Evolutionary conservation across 2,329 filamentous ascomycete species (phyloP).

Genomic region (Aspergillus pseudonomiae): DNA sequence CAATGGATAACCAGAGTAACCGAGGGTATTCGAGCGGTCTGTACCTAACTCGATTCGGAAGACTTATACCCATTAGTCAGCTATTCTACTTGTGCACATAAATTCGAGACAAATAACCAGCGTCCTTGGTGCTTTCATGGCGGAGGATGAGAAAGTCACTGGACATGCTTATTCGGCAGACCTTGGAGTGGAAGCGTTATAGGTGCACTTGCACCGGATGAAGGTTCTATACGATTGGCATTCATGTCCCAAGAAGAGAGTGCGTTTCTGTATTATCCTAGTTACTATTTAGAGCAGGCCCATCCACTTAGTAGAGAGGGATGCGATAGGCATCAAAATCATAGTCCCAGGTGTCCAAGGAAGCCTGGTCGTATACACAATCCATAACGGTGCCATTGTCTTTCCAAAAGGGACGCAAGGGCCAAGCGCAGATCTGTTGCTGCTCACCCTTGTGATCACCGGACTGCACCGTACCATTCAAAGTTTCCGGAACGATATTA

Average conservation of each 20-base stretch:
- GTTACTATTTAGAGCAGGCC: too few relatives aligned
- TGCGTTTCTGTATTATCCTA: neutral
- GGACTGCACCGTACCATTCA: slow-evolving; percentile 46
- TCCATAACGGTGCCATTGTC: slow-evolving; percentile 9
- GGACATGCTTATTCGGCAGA: too few relatives aligned
- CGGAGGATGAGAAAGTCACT: too few relatives aligned
- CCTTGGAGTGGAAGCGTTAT: neutral
- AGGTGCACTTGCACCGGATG: neutral
- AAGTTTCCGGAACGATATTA: slow-evolving; percentile 45
- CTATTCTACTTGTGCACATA: too few relatives aligned
- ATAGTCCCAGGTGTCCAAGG: slow-evolving; percentile 20
- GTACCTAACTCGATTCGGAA: neutral
- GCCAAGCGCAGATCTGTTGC: slow-evolving; percentile 40
- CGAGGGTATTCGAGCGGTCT: neutral
- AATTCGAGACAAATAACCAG: too few relatives aligned
- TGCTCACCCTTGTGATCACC: slow-evolving; percentile 35
- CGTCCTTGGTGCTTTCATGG: too few relatives aligned
- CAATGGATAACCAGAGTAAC: neutral
- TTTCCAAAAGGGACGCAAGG: slow-evolving; percentile 35
- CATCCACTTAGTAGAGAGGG: slow-evolving; percentile 14
- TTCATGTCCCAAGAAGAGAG: neutral
- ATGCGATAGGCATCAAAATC: slow-evolving; percentile 19
- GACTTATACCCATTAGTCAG: too few relatives aligned
- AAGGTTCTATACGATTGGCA: too few relatives aligned
- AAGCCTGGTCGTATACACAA: slow-evolving; percentile 19